These are phyloP conservation scores for Alliaria petiolata DNA, from an alignment of 345 rosid genomes.

Conservation along the genomic window DNA sequence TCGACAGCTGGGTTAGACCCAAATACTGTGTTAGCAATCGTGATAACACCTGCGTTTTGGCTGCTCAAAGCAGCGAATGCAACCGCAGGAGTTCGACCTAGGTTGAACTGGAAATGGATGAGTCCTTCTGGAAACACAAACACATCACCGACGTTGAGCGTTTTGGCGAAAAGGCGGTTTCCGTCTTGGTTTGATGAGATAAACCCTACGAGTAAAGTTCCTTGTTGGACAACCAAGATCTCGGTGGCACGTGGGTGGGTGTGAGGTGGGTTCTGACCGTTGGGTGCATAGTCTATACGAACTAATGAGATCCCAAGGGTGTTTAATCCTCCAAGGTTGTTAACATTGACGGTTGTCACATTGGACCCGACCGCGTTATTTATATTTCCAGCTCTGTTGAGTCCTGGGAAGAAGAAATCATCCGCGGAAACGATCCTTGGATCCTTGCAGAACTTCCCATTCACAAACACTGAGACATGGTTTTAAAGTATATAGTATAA, in stretches of 20 bases:
- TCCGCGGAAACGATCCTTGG: constrained; percentile 1
- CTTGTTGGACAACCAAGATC: constrained; percentile 29
- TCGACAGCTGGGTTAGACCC: constrained; percentile 25
- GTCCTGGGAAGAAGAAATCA: constrained; percentile 9
- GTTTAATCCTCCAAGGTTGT: constrained; percentile 34
- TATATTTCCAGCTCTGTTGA: constrained; percentile 13
- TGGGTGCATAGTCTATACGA: constrained; percentile 31
- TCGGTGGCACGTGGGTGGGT: constrained; percentile 23
- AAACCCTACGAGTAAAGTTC: constrained; percentile 41
- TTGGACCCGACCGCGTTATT: constrained; percentile 8
- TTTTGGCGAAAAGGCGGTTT: constrained; percentile 24
- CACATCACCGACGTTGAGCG: constrained; percentile 21
- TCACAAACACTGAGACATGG: constrained; percentile 18
- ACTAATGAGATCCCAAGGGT: constrained; percentile 26
- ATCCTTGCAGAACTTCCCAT: constrained; percentile 29
- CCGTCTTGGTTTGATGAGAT: constrained; percentile 37
- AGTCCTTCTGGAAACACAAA: constrained; percentile 31
- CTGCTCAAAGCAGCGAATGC: constrained; percentile 29
- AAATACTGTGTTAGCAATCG: constrained; percentile 28
- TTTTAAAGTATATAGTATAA: background rate
- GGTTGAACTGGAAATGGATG: constrained; percentile 39
- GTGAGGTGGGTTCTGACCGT: constrained; percentile 31
- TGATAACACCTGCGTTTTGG: constrained; percentile 23
- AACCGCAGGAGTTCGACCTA: constrained; percentile 29
- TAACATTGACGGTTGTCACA: constrained; percentile 20